These are phyloP conservation scores for Hevea brasiliensis DNA, from an alignment of 345 rosid genomes.

Conservation along the genomic window DNA sequence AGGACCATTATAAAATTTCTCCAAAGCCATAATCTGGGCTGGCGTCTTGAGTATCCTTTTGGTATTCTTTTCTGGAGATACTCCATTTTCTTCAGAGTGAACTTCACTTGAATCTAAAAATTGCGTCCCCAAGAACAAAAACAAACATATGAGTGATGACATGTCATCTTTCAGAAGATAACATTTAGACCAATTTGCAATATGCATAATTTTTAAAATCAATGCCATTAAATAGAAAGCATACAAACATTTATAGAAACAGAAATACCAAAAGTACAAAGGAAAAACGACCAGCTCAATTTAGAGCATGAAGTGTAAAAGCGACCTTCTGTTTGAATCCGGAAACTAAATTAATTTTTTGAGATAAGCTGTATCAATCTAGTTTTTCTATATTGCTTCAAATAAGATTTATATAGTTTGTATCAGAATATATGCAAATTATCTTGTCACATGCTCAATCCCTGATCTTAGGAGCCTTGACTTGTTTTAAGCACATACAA, in stretches of 20 bases:
- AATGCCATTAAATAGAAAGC: background rate
- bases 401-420: background rate
- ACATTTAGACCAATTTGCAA: background rate
- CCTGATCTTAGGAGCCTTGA: background rate
- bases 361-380: background rate
- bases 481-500: background rate
- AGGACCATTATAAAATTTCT: constrained; percentile 74
- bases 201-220: background rate
- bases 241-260: background rate
- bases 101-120: constrained; percentile 58
- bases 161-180: background rate
- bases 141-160: constrained; percentile 1
- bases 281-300: background rate
- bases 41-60: constrained; percentile 76
- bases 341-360: background rate
- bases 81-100: constrained; percentile 60
- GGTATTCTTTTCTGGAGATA: constrained; percentile 51
- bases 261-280: background rate
- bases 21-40: constrained; percentile 69
- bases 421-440: background rate
- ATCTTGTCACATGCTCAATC: background rate
- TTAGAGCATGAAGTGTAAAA: background rate
- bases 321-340: background rate
- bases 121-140: constrained; percentile 8
- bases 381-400: background rate